Base-by-base conservation (phyloP, 805 yeast genomes). In the Saccharomycopsis sp. region DNA sequence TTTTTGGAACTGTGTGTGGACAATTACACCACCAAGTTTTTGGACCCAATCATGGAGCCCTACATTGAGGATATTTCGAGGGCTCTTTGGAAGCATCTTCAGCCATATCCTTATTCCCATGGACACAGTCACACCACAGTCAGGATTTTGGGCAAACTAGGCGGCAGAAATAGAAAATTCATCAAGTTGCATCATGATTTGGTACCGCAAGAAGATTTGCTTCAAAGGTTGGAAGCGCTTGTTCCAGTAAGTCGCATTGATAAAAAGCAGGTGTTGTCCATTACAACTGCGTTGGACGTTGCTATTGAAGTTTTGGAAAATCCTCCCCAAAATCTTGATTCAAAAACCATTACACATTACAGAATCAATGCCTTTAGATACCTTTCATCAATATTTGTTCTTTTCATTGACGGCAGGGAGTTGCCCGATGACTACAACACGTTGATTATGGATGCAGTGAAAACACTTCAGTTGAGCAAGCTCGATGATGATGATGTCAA, bases 31-130 rank as follows among this genome's bases (percentile, higher is more conserved):
- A 94, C 97, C 0, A 94, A 88, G 50, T 92, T 87, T 58, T 87
- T 92, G 58, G 98, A 92, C 53, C 97, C 98, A 2, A 87, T 92
- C 56, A 77, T 94, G 45, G 96, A 87, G 54, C 97, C 98, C 0
- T 96, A 86, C 1, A 77, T 89, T 39, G 94, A 84, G 44, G 96
- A 92, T 51, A 86, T 92, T 1, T 83, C 87, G 85, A 78, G 80
- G 30, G 95, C 95, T 0, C 65, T 94, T 22, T 92, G 96, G 89
- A 79, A 75, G 47, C 92, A 89, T 50, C 61, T 92, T 50, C 77
- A 78, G 52, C 98, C 98, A 2, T 71, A 88, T 26, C 98, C 98
- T 0, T 88, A 86, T 56, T 85, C 83, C 50, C 96, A 92, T 52
- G 95, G 86, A 50, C 95, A 88, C 50, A 80, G 95, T 13, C 99